These are phyloP conservation scores for Lactarius hatsudake DNA, from an alignment of 768 basidiomycete species.

Conservation along the genomic window DNA sequence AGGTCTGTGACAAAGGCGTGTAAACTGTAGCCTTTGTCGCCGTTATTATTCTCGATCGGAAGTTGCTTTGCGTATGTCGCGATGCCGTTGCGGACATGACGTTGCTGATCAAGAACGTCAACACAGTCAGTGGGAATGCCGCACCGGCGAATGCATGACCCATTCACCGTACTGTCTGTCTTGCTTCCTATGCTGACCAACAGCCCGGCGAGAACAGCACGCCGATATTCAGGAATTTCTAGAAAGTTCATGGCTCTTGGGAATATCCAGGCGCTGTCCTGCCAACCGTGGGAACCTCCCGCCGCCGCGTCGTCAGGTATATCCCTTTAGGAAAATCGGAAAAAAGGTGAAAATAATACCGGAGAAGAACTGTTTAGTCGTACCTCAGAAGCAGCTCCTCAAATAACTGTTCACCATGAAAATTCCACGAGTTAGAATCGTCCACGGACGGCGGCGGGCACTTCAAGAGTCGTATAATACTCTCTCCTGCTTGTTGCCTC, in stretches of 20 bases:
- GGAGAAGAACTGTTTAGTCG: background rate
- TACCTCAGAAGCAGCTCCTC: conserved; percentile 54
- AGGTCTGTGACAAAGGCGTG: conserved; percentile 57
- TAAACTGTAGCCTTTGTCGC: conserved; percentile 43
- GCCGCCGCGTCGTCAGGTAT: conserved; percentile 35
- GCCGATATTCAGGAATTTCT: conserved; percentile 59
- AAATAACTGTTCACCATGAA: conserved; percentile 49
- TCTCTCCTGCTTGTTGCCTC: conserved; percentile 71
- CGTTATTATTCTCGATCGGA: conserved; percentile 38
- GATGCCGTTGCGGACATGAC: conserved; percentile 60
- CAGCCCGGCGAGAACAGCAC: conserved; percentile 62
- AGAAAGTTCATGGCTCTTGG: conserved; percentile 68
- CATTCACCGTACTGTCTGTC: conserved; percentile 79
- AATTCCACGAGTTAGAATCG: conserved; percentile 47
- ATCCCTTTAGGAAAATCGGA: conserved; percentile 8
- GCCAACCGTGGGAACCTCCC: conserved; percentile 46
- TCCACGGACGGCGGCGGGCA: conserved; percentile 44
- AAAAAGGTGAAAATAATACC: conserved; percentile 5
- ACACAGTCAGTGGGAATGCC: conserved; percentile 22
- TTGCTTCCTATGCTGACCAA: conserved; percentile 79
- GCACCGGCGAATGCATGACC: conserved; percentile 22
- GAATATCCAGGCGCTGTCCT: conserved; percentile 71
- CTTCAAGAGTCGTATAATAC: conserved; percentile 51
- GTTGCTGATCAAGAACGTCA: conserved; percentile 49
- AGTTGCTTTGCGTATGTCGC: conserved; percentile 54